Evolutionary conservation across 352 stramenopile species (phyloP).

Genomic region (Pythium vanterpoolii): DNA sequence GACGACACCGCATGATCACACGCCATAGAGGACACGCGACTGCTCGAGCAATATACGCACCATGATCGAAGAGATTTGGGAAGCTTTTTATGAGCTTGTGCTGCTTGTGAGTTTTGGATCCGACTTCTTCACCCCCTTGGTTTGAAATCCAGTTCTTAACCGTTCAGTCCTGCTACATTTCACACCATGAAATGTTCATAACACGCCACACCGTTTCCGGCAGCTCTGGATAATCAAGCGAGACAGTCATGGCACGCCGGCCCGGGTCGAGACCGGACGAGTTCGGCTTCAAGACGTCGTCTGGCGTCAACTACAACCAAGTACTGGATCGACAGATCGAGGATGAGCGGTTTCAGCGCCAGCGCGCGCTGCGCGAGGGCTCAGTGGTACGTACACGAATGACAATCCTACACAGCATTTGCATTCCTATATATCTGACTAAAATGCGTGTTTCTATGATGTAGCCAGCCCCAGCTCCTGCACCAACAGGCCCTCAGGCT

Average conservation of each 20-base stretch:
- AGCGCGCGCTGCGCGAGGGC: constrained; percentile 48
- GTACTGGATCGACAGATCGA: constrained; percentile 81
- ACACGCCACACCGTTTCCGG: constrained; percentile 1
- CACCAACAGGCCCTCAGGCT: constrained; percentile 16
- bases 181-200: constrained; percentile 5
- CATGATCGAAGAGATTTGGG: constrained; percentile 11
- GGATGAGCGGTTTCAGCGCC: constrained; percentile 78
- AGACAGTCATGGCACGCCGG: constrained; percentile 31
- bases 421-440: neutral
- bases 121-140: constrained; percentile 19
- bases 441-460: constrained; percentile 3
- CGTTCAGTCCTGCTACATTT: too few relatives aligned
- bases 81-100: neutral
- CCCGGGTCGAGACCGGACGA: constrained; percentile 35
- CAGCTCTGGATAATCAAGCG: neutral
- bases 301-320: constrained; percentile 81
- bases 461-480: constrained; percentile 15
- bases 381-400: constrained; percentile 29
- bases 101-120: constrained; percentile 21
- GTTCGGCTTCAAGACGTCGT: constrained; percentile 73
- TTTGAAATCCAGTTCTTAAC: constrained; percentile 12
- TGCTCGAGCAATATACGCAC: neutral
- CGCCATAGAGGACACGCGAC: neutral
- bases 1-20: neutral
- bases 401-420: neutral